Base-by-base conservation (phyloP, 192 early-diverging fungal genomes). In the Helicostylum pulchrum region DNA sequence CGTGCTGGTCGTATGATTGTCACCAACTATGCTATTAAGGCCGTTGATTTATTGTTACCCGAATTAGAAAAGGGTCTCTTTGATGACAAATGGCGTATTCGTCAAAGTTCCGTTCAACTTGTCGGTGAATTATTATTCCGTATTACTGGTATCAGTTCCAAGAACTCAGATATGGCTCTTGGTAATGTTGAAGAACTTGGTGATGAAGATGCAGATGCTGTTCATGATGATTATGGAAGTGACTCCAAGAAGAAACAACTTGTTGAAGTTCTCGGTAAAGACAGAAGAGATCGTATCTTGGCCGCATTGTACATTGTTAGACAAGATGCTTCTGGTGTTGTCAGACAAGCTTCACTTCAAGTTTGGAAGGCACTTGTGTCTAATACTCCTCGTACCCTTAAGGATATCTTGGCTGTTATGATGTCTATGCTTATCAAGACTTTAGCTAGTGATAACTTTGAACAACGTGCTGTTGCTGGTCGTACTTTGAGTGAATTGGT, bases 331-430 rank as follows among this genome's bases (percentile, higher is more conserved):
- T 80, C 83, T 64, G 83, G 80, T 20, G 81, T 92, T 74, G 95
- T 99, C 56, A 87, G 97, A 32, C 94, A 97, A 73, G 80, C 90
- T 54, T 79, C 94, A 49, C 76, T 96, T 48, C 80, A 84, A 49
- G 95, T 99, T 30, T 99, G 97, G 97, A 98, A 98, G 83, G 80
- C 84, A 54, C 82, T 99, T 64, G 95, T 98, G 15, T 82, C 78
- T 73, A 97, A 99, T 77, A 99, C 96, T 60, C 97, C 97, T 59
- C 88, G 95, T 50, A 96, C 95, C 6, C 81, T 98, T 65, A 94
- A 94, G 82, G 94, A 98, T 70, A 96, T 96, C 59, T 70, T 99
- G 71, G 83, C 91, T 15, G 73, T 86, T 5, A 87, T 98, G 77
- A 97, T 99, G 94, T 79, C 86, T 19, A 90, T 96, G 71, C 85